Evolutionary conservation across 768 basidiomycete genomes (phyloP).

Genomic region (Pisolithus sp.): DNA sequence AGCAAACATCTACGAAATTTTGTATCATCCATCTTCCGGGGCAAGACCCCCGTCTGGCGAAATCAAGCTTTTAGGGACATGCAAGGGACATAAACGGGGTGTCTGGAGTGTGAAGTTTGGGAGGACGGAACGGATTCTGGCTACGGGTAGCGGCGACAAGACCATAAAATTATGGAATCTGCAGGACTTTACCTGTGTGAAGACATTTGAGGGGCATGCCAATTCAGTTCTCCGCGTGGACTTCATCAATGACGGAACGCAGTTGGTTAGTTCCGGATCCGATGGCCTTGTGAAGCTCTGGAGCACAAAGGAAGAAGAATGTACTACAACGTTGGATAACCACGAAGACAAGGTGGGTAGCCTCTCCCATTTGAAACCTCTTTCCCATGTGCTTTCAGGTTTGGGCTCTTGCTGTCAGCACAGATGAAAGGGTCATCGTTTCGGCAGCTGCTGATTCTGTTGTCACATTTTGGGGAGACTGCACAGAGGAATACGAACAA

Average conservation of each 20-base stretch:
- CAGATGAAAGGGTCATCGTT: constrained; percentile 78
- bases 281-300: constrained; percentile 96
- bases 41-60: constrained; percentile 53
- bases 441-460: constrained; percentile 96
- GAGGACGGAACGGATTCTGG: constrained; percentile 73
- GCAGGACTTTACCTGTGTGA: constrained; percentile 87
- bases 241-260: constrained; percentile 76
- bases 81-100: constrained; percentile 94
- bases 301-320: constrained; percentile 87
- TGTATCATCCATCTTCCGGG: constrained; percentile 39
- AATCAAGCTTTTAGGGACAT: constrained; percentile 73
- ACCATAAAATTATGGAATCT: constrained; percentile 92
- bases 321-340: constrained; percentile 85
- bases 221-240: constrained; percentile 94
- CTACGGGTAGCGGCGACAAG: constrained; percentile 93
- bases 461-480: constrained; percentile 95
- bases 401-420: constrained; percentile 88
- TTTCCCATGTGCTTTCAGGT: constrained; percentile 46
- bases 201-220: constrained; percentile 97
- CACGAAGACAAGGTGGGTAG: constrained; percentile 88
- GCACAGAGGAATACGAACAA: constrained; percentile 74
- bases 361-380: neutral
- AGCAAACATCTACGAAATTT: constrained; percentile 82
- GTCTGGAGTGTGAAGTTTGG: constrained; percentile 95
- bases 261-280: constrained; percentile 84